These are phyloP conservation scores for Venturia pyrina DNA, from an alignment of 2,329 filamentous ascomycete species.

Conservation along the genomic window DNA sequence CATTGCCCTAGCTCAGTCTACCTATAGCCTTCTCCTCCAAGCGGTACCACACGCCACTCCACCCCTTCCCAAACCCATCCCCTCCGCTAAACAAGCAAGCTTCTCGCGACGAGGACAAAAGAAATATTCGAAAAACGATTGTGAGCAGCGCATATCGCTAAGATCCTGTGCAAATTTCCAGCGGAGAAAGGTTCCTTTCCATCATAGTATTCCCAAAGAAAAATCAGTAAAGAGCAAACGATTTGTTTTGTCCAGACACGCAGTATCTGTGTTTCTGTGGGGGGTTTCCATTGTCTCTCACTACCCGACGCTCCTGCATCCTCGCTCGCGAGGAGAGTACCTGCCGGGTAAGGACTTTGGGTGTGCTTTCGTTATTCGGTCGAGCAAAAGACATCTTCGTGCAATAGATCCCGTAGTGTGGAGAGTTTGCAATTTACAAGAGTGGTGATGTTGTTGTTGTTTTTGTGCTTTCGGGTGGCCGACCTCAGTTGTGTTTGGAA, in stretches of 20 bases:
- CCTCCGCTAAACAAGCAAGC: conserved; percentile 8
- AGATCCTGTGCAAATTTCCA: conserved; percentile 5
- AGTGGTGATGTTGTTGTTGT: not conserved
- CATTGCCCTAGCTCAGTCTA: conserved; percentile 5
- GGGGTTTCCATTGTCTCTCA: not conserved
- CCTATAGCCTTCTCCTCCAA: conserved; percentile 7
- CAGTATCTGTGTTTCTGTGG: not conserved
- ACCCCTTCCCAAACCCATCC: not conserved
- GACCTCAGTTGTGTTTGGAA: conserved; percentile 4
- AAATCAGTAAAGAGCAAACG: not conserved
- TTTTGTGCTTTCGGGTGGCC: conserved; percentile 3
- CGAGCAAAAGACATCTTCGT: conserved; percentile 5
- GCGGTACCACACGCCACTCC: conserved; percentile 8
- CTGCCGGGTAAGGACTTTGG: conserved; percentile 3
- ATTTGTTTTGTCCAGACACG: conserved; percentile 5
- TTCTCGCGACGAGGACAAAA: conserved; percentile 11
- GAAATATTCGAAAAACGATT: conserved; percentile 4
- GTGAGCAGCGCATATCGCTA: conserved; percentile 10
- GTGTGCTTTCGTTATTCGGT: not conserved
- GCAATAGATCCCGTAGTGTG: conserved; percentile 7
- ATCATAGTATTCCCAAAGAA: conserved; percentile 3
- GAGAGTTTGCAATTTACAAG: conserved; percentile 1
- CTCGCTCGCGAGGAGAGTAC: conserved; percentile 5
- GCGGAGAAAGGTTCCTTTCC: not conserved
- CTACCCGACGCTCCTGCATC: conserved; percentile 5